Conservation (phyloP, 768 basidiomycete species). For the Pleurotus pulmonarius region DNA sequence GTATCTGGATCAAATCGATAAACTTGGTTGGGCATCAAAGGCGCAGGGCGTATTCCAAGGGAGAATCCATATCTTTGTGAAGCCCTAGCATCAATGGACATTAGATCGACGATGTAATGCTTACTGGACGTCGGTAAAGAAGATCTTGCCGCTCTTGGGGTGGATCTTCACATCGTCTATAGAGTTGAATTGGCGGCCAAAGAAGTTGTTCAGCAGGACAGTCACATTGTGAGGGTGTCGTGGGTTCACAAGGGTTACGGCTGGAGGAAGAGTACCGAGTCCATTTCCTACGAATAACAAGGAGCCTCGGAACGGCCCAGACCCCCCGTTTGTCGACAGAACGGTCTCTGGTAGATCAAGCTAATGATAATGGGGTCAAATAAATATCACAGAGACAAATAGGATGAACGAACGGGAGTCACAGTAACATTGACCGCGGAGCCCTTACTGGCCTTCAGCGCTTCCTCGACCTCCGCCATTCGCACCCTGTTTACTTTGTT, state of each 20-base stretch:
- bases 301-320: slow-evolving; percentile 54
- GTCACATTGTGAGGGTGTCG: slow-evolving; percentile 60
- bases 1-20: slow-evolving; percentile 72
- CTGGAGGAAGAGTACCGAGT: slow-evolving; percentile 57
- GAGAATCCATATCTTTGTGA: slow-evolving; percentile 57
- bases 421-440: slow-evolving; percentile 46
- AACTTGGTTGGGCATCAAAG: slow-evolving; percentile 69
- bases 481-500: slow-evolving; percentile 61
- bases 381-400: not conserved
- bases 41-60: slow-evolving; percentile 61
- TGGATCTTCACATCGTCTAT: slow-evolving; percentile 77
- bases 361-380: slow-evolving; percentile 28
- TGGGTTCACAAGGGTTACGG: slow-evolving; percentile 63
- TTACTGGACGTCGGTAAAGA: slow-evolving; percentile 74
- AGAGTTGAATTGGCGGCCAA: slow-evolving; percentile 78
- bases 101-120: slow-evolving; percentile 14
- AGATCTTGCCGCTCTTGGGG: slow-evolving; percentile 57
- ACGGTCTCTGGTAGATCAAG: slow-evolving; percentile 52
- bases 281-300: slow-evolving; percentile 64
- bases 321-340: slow-evolving; percentile 74
- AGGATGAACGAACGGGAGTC: slow-evolving; percentile 27
- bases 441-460: slow-evolving; percentile 30
- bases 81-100: not conserved
- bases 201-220: slow-evolving; percentile 72
- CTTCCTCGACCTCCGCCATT: slow-evolving; percentile 49